Evolutionary conservation across 2,329 filamentous ascomycete genomes (phyloP).

Genomic region (Pyrenochaeta sp.): DNA sequence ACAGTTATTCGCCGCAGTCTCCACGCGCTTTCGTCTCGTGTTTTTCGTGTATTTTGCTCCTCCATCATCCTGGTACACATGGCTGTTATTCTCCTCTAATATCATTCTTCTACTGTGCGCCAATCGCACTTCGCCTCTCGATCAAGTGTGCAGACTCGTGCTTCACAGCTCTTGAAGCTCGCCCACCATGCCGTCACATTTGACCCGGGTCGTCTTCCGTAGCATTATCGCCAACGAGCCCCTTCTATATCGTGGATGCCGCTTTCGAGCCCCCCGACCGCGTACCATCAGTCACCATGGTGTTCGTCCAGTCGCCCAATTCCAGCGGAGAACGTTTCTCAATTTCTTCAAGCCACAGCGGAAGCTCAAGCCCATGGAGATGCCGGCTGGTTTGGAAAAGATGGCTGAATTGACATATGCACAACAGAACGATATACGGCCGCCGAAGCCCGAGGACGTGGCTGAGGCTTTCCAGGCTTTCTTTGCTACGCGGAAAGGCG

Average conservation of each 20-base stretch:
- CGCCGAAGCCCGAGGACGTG: constrained; percentile 70
- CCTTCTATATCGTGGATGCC: constrained; percentile 56
- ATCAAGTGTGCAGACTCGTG: constrained; percentile 7
- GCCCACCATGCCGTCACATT: constrained; percentile 64
- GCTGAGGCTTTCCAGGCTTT: constrained; percentile 60
- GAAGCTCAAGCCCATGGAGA: constrained; percentile 66
- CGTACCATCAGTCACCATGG: constrained; percentile 30
- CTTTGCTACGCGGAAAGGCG: constrained; percentile 32
- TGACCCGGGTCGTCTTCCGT: constrained; percentile 68
- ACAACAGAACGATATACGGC: constrained; percentile 69
- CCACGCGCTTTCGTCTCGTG: constrained; percentile 20
- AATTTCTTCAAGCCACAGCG: constrained; percentile 71
- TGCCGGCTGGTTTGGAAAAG: constrained; percentile 75
- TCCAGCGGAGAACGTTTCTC: constrained; percentile 67
- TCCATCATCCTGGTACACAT: constrained; percentile 18
- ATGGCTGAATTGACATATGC: constrained; percentile 74
- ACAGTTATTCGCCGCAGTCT: constrained; percentile 9
- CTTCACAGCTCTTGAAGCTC: constrained; percentile 7
- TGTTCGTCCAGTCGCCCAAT: constrained; percentile 18
- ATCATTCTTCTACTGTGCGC: constrained; percentile 1
- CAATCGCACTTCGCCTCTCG: constrained; percentile 17
- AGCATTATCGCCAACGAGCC: constrained; percentile 63
- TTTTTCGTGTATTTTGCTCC: constrained; percentile 18
- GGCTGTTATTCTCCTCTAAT: constrained; percentile 12
- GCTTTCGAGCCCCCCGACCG: constrained; percentile 45